phyloP scores from a whole-genome alignment of 768 basidiomycete genomes.

The Auricularia auricula-judae region DNA sequence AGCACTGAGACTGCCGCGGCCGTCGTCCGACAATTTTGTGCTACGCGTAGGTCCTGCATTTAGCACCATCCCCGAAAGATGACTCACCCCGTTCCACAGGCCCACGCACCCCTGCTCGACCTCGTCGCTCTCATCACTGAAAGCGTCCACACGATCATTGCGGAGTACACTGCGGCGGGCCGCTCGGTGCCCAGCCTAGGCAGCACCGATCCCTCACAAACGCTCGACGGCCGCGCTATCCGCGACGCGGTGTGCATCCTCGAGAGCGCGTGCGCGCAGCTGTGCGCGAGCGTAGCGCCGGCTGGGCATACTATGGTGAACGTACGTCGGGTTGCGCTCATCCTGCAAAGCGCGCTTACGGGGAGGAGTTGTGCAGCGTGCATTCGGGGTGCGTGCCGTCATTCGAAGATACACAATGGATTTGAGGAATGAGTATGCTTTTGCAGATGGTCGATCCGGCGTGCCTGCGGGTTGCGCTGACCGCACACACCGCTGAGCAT shows the following conservation, averaged over 20 bases:
- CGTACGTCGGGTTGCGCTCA: conserved; percentile 12
- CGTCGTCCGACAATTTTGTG: too few relatives aligned
- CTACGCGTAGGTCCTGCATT: too few relatives aligned
- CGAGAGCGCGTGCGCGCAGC: conserved; percentile 26
- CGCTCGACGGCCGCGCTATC: background rate
- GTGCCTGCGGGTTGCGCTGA: background rate
- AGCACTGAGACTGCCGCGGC: too few relatives aligned
- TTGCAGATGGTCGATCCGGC: background rate
- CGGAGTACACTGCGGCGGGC: conserved; percentile 21
- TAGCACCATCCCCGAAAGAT: too few relatives aligned
- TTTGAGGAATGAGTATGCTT: too few relatives aligned
- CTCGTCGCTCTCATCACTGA: conserved; percentile 20
- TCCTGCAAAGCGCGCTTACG: too few relatives aligned
- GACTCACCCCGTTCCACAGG: too few relatives aligned
- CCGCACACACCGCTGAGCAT: background rate
- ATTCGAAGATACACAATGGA: too few relatives aligned
- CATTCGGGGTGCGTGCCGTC: too few relatives aligned
- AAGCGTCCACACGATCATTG: conserved; percentile 21
- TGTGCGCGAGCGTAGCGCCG: conserved; percentile 24
- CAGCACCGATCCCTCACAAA: conserved; percentile 9
- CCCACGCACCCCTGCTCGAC: too few relatives aligned
- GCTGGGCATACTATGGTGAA: conserved; percentile 23
- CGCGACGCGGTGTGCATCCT: conserved; percentile 14
- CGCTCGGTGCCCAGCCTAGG: conserved; percentile 23
- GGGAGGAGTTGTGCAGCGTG: too few relatives aligned